Base-by-base conservation (phyloP, 352 stramenopile genomes). In the Globisporangium nagaii region DNA sequence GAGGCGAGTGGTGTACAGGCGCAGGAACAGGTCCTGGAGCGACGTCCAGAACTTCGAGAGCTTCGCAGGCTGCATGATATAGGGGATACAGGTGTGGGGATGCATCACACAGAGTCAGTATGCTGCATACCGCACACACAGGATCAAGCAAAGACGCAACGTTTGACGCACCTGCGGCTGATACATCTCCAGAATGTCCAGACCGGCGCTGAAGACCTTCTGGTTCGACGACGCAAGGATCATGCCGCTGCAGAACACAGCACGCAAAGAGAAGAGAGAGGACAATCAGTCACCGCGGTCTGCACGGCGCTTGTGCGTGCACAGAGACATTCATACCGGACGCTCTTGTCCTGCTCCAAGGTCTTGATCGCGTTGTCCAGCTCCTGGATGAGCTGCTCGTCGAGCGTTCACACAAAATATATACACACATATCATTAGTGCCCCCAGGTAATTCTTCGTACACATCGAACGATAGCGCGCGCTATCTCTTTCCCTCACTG, bases 181-280 rank as follows among this genome's bases (percentile, higher is more conserved):
- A 56, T 97, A 88, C 66, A 98, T 84, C 67, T 98, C 94, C 31
- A 76, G 78, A 42, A 98, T 81, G 70, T 98, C 94, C 15, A 98
- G 66, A 20, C 94, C 94, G 8, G 90, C 91, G 13, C 73, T 95
- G 58, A 98, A 98, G 17, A 98, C 64, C 48, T 77, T 84, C 31
- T 79, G 78, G 62, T 71, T 90, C 6, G 79, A 80, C 24, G 84
- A 92, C 27, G 76, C 77, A 22, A 92, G 61, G 63, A 95, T 89
- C 54, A 95, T 63, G 15, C 78, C 82, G 4, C 84, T 92, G 30
- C 35, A 61, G n/a, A 31, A 27, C n/a, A 62, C 9, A 44, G n/a
- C 22, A 30, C 20, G 36, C 4, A 1, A 6, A 35, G 10, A 49
- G 9, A 42, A 43, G 34, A 39, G 15, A 4, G 25, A 37, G 17